Base-by-base conservation (phyloP, 768 basidiomycete genomes). In the Mycena indigotica region DNA sequence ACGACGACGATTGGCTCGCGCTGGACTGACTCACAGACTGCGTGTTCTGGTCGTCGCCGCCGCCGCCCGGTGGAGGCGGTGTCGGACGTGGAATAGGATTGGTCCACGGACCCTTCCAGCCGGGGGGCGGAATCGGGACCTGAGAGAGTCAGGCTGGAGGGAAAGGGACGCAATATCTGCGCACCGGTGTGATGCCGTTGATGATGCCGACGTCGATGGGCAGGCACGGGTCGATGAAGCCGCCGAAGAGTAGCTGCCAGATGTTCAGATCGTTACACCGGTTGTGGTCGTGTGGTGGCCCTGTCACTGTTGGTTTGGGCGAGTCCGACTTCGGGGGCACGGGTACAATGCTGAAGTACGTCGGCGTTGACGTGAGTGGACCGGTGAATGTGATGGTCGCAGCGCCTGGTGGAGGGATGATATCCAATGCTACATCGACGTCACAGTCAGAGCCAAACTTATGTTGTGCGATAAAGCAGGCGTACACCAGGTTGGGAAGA, bases 141-240 rank as follows among this genome's bases (percentile, higher is more conserved):
- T n/a, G n/a, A n/a, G n/a, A n/a, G n/a, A n/a, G n/a, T n/a, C n/a
- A n/a, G n/a, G n/a, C n/a, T n/a, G n/a, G n/a, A n/a, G n/a, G n/a
- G n/a, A n/a, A n/a, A n/a, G n/a, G n/a, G n/a, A n/a, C n/a, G n/a
- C n/a, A n/a, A n/a, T n/a, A n/a, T n/a, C n/a, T n/a, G n/a, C 32
- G 32, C 32, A 35, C 32, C 32, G 55, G 55, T 21, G 45, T 53
- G 1, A 26, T 29, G 5, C 57, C 57, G 5, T 46, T 52, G 6
- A 45, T 41, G 17, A 58, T 58, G 17, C 57, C 57, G 23, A 57
- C 40, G n/a, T 51, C 50, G 28, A 28, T 39, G 1, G 55, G 55
- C 15, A 30, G 55, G 13, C 45, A 56, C 10, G 38, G 48, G 29
- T 38, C 24, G 35, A 57, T 57, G 50, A 57, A 44, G 15, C 46